Conservation (phyloP, 2,329 filamentous ascomycete species). For the Juglanconis sp. region DNA sequence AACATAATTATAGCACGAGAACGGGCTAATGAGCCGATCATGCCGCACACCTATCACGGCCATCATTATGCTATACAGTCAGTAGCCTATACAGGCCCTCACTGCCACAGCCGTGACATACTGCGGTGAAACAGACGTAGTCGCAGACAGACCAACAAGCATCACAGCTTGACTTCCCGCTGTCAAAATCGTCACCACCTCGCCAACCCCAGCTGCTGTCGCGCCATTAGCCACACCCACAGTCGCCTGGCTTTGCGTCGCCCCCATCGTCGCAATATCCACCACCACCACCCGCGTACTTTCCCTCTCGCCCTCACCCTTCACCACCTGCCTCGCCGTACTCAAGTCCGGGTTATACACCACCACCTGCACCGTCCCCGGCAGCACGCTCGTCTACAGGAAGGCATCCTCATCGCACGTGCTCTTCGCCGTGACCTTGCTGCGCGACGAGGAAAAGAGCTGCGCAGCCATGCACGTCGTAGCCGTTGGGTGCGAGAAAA, state of each 20-base stretch:
- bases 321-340: not conserved
- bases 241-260: not conserved
- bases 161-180: too few relatives aligned
- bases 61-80: not conserved
- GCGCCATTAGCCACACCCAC: not conserved
- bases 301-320: not conserved
- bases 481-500: not conserved
- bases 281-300: not conserved
- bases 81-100: not conserved
- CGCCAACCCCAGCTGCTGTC: not conserved
- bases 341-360: constrained; percentile 15
- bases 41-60: not conserved
- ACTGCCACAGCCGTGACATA: not conserved
- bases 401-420: not conserved
- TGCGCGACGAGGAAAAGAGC: constrained; percentile 5
- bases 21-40: not conserved
- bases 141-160: too few relatives aligned
- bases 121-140: not conserved
- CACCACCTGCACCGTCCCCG: constrained; percentile 1
- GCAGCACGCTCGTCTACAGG: not conserved
- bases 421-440: not conserved
- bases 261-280: not conserved
- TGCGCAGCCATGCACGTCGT: constrained; percentile 8
- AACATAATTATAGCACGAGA: too few relatives aligned
- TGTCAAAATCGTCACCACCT: not conserved